phyloP scores from a whole-genome alignment of 345 rosid species.

The Pistacia integerrima region DNA sequence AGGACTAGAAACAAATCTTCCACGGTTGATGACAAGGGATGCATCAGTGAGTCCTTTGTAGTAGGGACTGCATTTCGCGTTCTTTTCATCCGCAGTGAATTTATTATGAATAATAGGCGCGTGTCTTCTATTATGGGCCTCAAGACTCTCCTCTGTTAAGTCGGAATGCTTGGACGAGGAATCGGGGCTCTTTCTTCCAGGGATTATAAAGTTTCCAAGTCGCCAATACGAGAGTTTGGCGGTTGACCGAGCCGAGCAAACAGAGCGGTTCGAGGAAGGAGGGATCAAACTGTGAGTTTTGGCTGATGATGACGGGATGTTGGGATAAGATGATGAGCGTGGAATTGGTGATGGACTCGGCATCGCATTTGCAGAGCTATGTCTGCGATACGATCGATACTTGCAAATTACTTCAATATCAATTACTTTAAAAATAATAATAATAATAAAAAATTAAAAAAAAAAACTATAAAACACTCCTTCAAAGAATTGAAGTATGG shows the following conservation, averaged over 20 bases:
- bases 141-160: constrained; percentile 46
- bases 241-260: constrained; percentile 9
- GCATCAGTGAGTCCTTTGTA: constrained; percentile 52
- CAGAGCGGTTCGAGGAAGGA: constrained; percentile 23
- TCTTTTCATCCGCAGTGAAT: constrained; percentile 1
- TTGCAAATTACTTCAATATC: too few species aligned
- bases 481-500: too few species aligned
- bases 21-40: constrained; percentile 34
- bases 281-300: not conserved
- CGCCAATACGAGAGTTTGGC: constrained; percentile 31
- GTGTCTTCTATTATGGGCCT: constrained; percentile 46
- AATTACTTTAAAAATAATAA: too few species aligned
- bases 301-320: constrained; percentile 1
- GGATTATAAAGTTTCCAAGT: constrained; percentile 20
- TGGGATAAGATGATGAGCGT: constrained; percentile 30
- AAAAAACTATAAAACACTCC: too few species aligned
- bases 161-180: constrained; percentile 35
- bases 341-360: constrained; percentile 30
- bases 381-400: too few species aligned
- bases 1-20: constrained; percentile 34
- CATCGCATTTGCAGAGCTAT: constrained; percentile 25
- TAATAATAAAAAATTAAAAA: too few species aligned
- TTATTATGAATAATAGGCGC: constrained; percentile 3
- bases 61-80: constrained; percentile 54
- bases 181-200: constrained; percentile 17